These are phyloP conservation scores for Mycena kentingensis DNA, from an alignment of 768 basidiomycete genomes.

Conservation along the genomic window DNA sequence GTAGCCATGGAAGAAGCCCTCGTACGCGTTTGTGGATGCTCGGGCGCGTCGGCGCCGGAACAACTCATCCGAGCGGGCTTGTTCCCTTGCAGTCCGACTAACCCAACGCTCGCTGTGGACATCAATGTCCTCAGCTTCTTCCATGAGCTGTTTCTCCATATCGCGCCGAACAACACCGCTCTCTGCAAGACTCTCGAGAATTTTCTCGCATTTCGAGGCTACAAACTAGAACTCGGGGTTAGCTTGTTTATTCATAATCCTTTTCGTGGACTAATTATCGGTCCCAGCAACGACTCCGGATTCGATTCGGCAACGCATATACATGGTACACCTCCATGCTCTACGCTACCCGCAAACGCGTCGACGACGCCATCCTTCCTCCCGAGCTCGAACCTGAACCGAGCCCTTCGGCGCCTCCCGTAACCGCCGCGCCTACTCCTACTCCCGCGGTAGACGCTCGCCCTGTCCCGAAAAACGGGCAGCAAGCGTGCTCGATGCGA, in stretches of 20 bases:
- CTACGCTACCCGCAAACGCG: too few species aligned
- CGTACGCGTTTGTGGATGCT: conserved; percentile 3
- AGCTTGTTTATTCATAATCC: neutral
- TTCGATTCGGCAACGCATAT: conserved; percentile 28
- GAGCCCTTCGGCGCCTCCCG: too few species aligned
- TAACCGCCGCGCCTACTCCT: neutral
- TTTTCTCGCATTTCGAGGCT: conserved; percentile 20
- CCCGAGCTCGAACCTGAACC: neutral
- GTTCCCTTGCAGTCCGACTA: conserved; percentile 33
- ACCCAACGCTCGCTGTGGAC: conserved; percentile 35
- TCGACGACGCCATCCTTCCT: neutral
- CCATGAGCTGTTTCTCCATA: conserved; percentile 25
- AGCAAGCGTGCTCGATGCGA: too few species aligned
- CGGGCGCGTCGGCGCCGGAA: conserved; percentile 15
- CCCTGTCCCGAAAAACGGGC: too few species aligned
- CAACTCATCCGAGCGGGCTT: conserved; percentile 30
- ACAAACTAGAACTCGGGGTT: neutral
- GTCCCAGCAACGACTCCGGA: conserved; percentile 26
- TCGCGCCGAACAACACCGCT: conserved; percentile 31
- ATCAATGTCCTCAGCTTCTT: conserved; percentile 33
- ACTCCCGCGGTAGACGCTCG: conserved; percentile 10
- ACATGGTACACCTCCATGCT: conserved; percentile 30
- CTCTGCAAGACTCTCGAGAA: conserved; percentile 31
- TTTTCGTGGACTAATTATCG: neutral
- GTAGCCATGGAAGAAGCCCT: conserved; percentile 3